Base-by-base conservation (phyloP, 2,329 filamentous ascomycete genomes). In the Spiromastix sp. region DNA sequence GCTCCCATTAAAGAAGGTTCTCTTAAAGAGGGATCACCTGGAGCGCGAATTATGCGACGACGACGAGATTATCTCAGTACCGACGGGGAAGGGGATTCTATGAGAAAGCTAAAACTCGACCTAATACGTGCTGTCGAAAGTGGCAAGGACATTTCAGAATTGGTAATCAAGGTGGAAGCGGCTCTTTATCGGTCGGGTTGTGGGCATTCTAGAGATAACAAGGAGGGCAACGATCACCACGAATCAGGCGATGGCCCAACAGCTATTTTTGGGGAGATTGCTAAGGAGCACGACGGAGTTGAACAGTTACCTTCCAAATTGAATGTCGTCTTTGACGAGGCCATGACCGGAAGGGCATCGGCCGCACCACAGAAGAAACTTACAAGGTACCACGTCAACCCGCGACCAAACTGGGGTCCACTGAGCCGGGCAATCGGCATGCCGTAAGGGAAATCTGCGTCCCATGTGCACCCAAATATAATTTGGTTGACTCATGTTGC, bases 331-430 rank as follows among this genome's bases (percentile, higher is more conserved):
- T 96, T 98, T 55, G 79, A 96, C 54, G 84, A 91, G 45, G 56
- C 67, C 36, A 68, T 95, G 9, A 89, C 87, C 1, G 79, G 70
- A 47, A 79, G 85, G 40, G 72, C 49, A 2, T 46, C 54, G 12
- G 48, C 47, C 12, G 41, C 48, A 8, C 48, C 67, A 42, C 71
- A 74, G 35, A 70, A 66, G 32, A 79, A 74, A 54, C 68, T 93
- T 30, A 77, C 93, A 36, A 71, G 89, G 43, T 98, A 95, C 59
- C 91, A 94, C 64, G 64, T 79, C 41, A 96, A 96, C 54, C 91
- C 91, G 30, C 70, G 81, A 40, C 79, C 85, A 51, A 91, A 96
- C 56, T 98, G 91, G 91, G 91, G 91, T 0, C 91, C 91, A 1
- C 77, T 93, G 75, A 64, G 55, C 39, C 58, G 61, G 24, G 65